Evolutionary conservation across 176 grass and related monocot species (phyloP).

Genomic region (barley (Hordeum vulgare)): DNA sequence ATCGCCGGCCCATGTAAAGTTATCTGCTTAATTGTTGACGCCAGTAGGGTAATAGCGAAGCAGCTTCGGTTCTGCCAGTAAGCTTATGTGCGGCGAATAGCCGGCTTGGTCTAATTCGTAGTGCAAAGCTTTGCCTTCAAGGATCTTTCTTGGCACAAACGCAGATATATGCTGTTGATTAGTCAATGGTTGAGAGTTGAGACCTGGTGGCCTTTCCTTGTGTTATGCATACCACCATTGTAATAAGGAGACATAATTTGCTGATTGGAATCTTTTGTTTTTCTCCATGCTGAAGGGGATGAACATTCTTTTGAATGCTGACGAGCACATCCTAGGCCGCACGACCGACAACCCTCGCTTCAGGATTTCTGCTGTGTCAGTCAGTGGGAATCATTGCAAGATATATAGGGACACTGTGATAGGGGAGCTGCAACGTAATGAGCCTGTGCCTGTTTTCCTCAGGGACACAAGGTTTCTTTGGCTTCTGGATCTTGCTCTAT

Average conservation of each 20-base stretch:
- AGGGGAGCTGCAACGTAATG: constrained; percentile 17
- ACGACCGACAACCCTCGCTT: constrained; percentile 37
- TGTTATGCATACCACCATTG: background rate
- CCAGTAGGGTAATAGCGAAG: background rate
- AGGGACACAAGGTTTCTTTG: constrained; percentile 80
- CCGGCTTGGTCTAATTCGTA: background rate
- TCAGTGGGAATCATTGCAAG: constrained; percentile 78
- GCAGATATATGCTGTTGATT: background rate
- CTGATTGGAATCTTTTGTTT: constrained; percentile 22
- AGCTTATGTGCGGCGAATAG: background rate
- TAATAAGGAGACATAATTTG: background rate
- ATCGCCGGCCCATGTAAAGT: background rate
- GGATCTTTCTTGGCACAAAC: too few relatives aligned
- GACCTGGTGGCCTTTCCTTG: background rate
- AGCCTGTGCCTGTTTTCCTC: constrained; percentile 49
- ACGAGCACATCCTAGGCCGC: constrained; percentile 73
- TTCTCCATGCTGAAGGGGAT: constrained; percentile 46
- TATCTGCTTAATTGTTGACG: background rate
- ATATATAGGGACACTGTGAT: constrained; percentile 65
- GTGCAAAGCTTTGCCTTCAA: too few relatives aligned
- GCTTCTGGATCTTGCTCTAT: constrained; percentile 14
- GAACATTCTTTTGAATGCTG: constrained; percentile 71
- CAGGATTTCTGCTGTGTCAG: constrained; percentile 23
- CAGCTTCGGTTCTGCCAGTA: background rate
- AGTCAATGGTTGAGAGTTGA: background rate